Evolutionary conservation across 176 grass and related monocot genomes (phyloP), one percentile per base, ranked within the genome.

Genomic region (Leersia perrieri): DNA sequence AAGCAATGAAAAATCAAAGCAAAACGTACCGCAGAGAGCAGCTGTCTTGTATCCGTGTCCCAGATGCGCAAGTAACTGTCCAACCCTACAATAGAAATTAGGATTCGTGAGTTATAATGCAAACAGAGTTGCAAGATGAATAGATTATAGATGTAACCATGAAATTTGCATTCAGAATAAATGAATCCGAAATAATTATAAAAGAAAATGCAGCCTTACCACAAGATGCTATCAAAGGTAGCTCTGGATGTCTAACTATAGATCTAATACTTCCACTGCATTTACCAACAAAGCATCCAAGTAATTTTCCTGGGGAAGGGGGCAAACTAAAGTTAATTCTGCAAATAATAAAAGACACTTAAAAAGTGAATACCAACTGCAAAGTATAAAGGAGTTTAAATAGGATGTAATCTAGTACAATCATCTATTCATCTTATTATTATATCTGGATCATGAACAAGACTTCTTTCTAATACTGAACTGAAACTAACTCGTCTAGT

Each of bases 261-360:
- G 91, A 96, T 93, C 97, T 95, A 81, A 99, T 99, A 66, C 93
- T 99, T 84, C 93, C 97, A 85, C 90, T 88, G 79, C 97, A 99
- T 83, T 93, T 99, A 70, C 97, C 93, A 87, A 88, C 70, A 89
- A 87, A 99, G 82, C 90, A 93, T 53, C 97, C 97, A 20, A 96
- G 3, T 81, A 99, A 80, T 90, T 88, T 99, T 69, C 97, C 97
- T 99, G 84, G 15, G 78, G 72, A 31, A 60, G 7, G 31, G 5
- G 23, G 0, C 33, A 41, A 60, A 20, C 14, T 38, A 33, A 63
- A 7, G 33, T 61, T 64, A 28, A 80, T 33, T 60, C 31, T 34
- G 33, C 7, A 69, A 65, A 33, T 34, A 67, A 1, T 53, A 71
- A 60, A 57, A 73, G 5, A 69, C 2, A 49, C 45, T 45, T 18